Evolutionary conservation across 345 rosid genomes (phyloP).

Genomic region (Cardamine chenopodiifolia): DNA sequence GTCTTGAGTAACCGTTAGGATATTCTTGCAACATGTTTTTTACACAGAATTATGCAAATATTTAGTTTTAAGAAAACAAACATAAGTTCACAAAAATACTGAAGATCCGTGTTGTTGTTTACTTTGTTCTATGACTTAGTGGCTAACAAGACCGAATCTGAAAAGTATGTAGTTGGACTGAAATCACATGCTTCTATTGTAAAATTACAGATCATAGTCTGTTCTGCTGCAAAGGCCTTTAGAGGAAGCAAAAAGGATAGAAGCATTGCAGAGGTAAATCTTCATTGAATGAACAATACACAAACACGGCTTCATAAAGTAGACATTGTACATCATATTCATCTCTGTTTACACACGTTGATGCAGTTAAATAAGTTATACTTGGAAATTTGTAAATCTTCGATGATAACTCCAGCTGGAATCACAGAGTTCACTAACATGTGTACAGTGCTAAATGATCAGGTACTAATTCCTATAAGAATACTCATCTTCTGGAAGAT

Average conservation of each 20-base stretch:
- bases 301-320: not conserved
- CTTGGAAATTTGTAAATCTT: conserved; percentile 67
- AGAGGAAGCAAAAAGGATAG: conserved; percentile 86
- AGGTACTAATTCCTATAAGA: conserved; percentile 50
- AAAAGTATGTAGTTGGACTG: not conserved
- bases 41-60: not conserved
- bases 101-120: not conserved
- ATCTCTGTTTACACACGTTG: not conserved
- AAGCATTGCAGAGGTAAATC: conserved; percentile 65
- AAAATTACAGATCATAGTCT: conserved; percentile 66
- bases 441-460: conserved; percentile 81
- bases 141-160: not conserved
- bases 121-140: not conserved
- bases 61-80: conserved; percentile 3
- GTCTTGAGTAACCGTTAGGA: not conserved
- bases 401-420: conserved; percentile 69
- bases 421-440: conserved; percentile 65
- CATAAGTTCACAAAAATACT: not conserved
- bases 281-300: conserved; percentile 3
- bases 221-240: conserved; percentile 77
- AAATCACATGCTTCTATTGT: conserved; percentile 15
- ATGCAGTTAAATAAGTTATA: conserved; percentile 80
- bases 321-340: not conserved
- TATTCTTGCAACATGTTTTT: conserved; percentile 7
- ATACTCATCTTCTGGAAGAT: not conserved